Conservation (phyloP, 352 stramenopile genomes). For the Phytophthora fragariaefolia region DNA sequence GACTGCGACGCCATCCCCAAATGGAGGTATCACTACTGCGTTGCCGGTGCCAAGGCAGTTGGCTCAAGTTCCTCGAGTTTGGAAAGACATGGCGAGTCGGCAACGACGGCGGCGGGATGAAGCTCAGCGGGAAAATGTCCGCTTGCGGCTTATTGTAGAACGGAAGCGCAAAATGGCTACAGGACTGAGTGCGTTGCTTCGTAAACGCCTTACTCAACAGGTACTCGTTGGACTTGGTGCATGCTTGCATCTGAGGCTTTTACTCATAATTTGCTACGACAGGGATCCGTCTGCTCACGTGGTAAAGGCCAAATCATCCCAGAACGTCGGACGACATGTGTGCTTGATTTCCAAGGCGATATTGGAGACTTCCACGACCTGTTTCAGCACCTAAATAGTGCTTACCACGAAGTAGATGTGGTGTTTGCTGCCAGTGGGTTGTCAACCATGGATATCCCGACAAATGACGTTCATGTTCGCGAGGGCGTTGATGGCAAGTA, state of each 20-base stretch:
- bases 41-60: not conserved
- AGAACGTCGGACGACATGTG: constrained; percentile 9
- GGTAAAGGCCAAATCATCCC: constrained; percentile 1
- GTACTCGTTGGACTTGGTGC: constrained; percentile 5
- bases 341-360: constrained; percentile 38
- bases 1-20: not conserved
- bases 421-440: constrained; percentile 39
- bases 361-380: constrained; percentile 43
- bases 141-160: constrained; percentile 34
- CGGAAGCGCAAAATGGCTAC: constrained; percentile 36
- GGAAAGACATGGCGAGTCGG: constrained; percentile 30
- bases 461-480: constrained; percentile 33
- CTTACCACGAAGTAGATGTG: constrained; percentile 39
- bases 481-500: constrained; percentile 29
- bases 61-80: constrained; percentile 17
- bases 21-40: not conserved
- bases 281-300: constrained; percentile 15
- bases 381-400: constrained; percentile 41
- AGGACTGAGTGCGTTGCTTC: constrained; percentile 27
- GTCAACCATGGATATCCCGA: constrained; percentile 17
- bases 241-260: not conserved
- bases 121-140: constrained; percentile 38
- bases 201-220: constrained; percentile 33
- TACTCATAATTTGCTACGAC: not conserved
- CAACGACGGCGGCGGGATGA: constrained; percentile 24